These are phyloP conservation scores for Aspergillus fructus DNA, from an alignment of 2,329 filamentous ascomycete species.

Conservation along the genomic window DNA sequence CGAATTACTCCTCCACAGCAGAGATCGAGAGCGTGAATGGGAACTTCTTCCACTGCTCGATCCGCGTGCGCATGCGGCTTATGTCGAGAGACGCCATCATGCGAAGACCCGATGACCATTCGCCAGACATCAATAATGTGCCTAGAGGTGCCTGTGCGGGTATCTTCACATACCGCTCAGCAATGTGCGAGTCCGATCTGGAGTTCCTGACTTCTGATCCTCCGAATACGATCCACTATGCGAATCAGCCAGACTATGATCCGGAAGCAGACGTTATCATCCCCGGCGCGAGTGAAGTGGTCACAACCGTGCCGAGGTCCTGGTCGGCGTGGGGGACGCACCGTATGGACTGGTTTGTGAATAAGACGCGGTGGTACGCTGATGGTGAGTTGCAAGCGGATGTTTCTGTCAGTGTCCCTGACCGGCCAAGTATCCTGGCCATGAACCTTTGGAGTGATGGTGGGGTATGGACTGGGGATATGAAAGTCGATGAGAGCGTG, in stretches of 20 bases:
- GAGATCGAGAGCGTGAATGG: conserved; percentile 49
- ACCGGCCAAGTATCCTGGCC: conserved; percentile 36
- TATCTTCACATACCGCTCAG: conserved; percentile 51
- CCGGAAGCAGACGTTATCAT: conserved; percentile 31
- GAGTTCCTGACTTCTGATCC: conserved; percentile 54
- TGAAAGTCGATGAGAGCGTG: conserved; percentile 37
- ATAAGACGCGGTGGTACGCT: conserved; percentile 39
- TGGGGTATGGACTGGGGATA: conserved; percentile 42
- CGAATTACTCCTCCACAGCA: conserved; percentile 47
- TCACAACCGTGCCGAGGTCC: conserved; percentile 27
- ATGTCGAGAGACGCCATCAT: conserved; percentile 17
- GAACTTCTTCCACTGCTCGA: conserved; percentile 48
- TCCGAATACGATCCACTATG: conserved; percentile 41
- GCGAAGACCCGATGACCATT: background rate
- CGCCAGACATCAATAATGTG: background rate
- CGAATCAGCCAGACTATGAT: conserved; percentile 46
- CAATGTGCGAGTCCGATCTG: conserved; percentile 52
- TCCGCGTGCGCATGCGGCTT: conserved; percentile 50
- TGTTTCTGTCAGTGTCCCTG: conserved; percentile 38
- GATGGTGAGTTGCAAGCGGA: conserved; percentile 29
- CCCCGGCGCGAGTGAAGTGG: conserved; percentile 31
- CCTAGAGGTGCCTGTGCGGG: conserved; percentile 50
- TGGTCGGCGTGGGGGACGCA: conserved; percentile 45
- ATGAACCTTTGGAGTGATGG: conserved; percentile 47
- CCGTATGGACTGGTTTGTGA: conserved; percentile 42